Evolutionary conservation across 345 rosid genomes (phyloP), one percentile per base, ranked within the genome.

Genomic region (Brassica carinata): DNA sequence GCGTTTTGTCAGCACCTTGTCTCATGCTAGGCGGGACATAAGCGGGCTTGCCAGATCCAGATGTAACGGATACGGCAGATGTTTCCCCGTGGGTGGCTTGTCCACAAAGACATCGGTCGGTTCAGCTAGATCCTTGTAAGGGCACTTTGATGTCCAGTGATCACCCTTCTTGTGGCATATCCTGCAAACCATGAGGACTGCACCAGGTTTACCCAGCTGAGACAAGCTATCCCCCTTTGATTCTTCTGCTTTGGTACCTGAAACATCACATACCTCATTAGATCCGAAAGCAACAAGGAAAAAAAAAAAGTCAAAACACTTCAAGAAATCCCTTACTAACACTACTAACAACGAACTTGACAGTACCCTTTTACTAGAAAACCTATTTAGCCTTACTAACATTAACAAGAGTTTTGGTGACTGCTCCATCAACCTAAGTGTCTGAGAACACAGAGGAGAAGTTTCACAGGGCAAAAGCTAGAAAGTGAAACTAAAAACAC

Each of bases 131-230:
- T 95, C 98, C 90, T 90, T 91, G 87, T 90, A 93, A 2, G 97
- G 96, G 61, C 98, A 91, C 74, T 90, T 85, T 7, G 94, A 86
- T 2, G 97, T 93, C 99, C 99, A 93, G 85, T 93, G 99, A 66
- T 93, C 97, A 69, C 94, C 96, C 82, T 90, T 91, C 89, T 93
- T 90, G 75, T 92, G 93, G 77, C 98, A 96, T 69, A 85, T 89
- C 81, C 94, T 88, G 68, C 97, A 96, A 23, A 93, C 86, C 97
- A 90, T 93, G 77, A 93, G 98, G 63, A 89, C 94, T 26, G 90
- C 96, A 74, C 94, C 97, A 2, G 82, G 89, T 82, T 89, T 88
- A 63, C 87, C 88, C 8, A 95, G 79, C 78, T 87, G 92, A 26
- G 96, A 82, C 86, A 93, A 85, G 55, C 80, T 51, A 77, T 93